Evolutionary conservation across 805 yeast genomes (phyloP).

Genomic region (Torulaspora microellipsoides): DNA sequence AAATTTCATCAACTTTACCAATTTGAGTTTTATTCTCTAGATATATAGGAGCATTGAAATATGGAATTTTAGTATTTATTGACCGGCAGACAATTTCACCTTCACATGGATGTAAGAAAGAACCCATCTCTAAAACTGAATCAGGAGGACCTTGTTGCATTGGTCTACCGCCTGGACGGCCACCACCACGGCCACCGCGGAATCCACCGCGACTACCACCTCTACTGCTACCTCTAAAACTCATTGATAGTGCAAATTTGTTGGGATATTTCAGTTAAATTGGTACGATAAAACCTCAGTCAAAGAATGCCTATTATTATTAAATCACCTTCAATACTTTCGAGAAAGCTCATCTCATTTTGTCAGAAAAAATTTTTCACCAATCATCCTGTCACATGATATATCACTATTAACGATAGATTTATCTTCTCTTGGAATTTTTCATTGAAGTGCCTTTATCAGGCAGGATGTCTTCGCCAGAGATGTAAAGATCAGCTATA

Average conservation of each 20-base stretch:
- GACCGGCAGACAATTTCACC: conserved; percentile 97
- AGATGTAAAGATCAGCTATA: neutral
- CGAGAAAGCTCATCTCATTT: conserved; percentile 9
- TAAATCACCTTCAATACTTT: neutral
- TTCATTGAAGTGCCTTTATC: too few species aligned
- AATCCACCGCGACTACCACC: conserved; percentile 38
- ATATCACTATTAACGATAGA: too few species aligned
- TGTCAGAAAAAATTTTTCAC: conserved; percentile 14
- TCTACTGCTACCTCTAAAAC: conserved; percentile 40
- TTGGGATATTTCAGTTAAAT: too few species aligned
- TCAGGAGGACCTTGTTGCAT: conserved; percentile 96
- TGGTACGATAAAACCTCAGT: too few species aligned
- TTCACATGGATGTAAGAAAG: conserved; percentile 87
- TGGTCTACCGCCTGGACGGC: conserved; percentile 62
- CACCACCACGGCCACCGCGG: conserved; percentile 40
- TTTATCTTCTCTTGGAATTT: too few species aligned
- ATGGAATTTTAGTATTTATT: conserved; percentile 89
- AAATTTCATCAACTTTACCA: conserved; percentile 96
- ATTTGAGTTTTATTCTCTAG: conserved; percentile 93
- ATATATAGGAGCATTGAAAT: conserved; percentile 97
- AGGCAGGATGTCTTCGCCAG: neutral
- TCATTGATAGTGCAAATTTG: conserved; percentile 26
- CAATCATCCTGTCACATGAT: neutral
- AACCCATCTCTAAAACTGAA: conserved; percentile 88
- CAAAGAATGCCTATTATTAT: too few species aligned